Conservation (phyloP, 2,329 filamentous ascomycete genomes). For the Neofusicoccum ribis region DNA sequence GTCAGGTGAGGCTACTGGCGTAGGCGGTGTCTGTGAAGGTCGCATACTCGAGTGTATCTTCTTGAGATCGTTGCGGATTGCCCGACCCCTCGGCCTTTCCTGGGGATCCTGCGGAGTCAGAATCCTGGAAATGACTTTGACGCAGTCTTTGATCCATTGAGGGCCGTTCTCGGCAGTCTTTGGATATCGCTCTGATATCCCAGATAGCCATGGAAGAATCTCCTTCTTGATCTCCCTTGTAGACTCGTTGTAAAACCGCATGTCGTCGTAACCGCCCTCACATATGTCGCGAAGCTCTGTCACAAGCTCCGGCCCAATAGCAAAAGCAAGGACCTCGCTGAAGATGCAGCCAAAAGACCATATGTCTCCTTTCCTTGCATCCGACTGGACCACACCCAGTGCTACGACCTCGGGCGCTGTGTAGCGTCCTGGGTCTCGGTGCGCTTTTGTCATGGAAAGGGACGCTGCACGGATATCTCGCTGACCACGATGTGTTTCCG, state of each 20-base stretch:
- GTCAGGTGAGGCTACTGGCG: too few relatives aligned
- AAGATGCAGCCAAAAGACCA: slow-evolving; percentile 22
- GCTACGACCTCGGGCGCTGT: neutral
- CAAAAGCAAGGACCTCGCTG: slow-evolving; percentile 17
- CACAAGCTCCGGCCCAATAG: neutral
- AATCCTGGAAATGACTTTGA: neutral
- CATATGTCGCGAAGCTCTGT: neutral
- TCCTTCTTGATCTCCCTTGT: neutral
- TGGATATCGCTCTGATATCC: neutral
- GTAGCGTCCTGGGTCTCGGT: neutral
- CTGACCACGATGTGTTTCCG: neutral
- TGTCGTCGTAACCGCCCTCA: neutral
- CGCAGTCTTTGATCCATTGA: neutral
- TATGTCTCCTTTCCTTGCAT: slow-evolving; percentile 21
- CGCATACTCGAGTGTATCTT: too few relatives aligned
- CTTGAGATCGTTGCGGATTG: neutral
- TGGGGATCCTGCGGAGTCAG: neutral
- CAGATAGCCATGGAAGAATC: neutral
- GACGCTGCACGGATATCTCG: neutral
- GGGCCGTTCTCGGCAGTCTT: neutral
- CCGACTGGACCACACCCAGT: neutral
- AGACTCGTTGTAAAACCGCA: neutral
- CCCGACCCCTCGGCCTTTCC: neutral
- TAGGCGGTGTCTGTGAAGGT: too few relatives aligned
- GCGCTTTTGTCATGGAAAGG: neutral